Base-by-base conservation (phyloP, 1,139 yeast species). In the Candida sp. region DNA sequence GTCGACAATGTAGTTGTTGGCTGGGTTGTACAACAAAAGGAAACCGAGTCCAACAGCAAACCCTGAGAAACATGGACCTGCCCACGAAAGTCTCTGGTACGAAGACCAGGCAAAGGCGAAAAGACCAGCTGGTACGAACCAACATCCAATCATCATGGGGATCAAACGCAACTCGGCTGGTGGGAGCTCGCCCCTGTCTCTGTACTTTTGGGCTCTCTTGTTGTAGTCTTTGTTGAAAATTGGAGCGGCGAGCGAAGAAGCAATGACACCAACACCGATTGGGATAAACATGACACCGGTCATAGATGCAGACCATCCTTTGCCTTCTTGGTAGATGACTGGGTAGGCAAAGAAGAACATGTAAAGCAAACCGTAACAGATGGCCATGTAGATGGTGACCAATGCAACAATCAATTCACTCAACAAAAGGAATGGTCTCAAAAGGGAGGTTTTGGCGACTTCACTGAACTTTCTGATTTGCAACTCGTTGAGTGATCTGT, bases 251-350 rank as follows among this genome's bases (percentile, higher is more conserved):
- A 65, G 66, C 3, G 84, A 72, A 2, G 90, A 81, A 7, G 68
- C 3, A 3, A 86, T 41, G 43, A 86, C 87, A 57, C 94, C 94
- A 46, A 78, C 85, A 33, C 85, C 88, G 55, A 88, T 76, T 17
- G 89, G 89, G 53, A 86, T 81, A 58, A 86, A 86, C 90, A 86
- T 85, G 34, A 86, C 67, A 49, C 91, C 91, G 12, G 86, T 80
- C 52, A 78, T 81, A 33, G 74, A 62, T 23, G 82, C 85, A 33
- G 79, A 73, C 80, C 81, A 86, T 30, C 84, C 85, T 65, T 88
- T 85, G 46, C 86, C 87, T 63, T 85, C 89, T 62, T 72, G 72
- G 58, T 75, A 87, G 38, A 87, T 81, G 50, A 86, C 76, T 22
- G 94, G 93, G 64, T 77, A 81, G 1, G 86, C 87, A 67, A 83